Evolutionary conservation across 768 basidiomycete genomes (phyloP), one percentile per base, ranked within the genome.

Genomic region (Gloeostereum incarnatum): DNA sequence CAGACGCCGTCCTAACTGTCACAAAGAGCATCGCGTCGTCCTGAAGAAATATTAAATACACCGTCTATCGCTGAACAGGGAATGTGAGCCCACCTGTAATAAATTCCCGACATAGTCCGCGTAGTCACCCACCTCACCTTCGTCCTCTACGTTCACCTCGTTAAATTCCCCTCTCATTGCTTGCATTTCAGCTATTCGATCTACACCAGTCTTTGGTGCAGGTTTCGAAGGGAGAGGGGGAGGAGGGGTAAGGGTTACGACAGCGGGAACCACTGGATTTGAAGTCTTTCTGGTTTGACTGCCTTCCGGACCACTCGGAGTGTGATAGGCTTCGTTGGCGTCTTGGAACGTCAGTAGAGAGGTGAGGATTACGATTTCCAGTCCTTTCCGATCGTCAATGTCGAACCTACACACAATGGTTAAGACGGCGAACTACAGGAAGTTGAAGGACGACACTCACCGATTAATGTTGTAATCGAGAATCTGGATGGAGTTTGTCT

Each of bases 381-480:
- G 68, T 3, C 88, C 86, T 54, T 91, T 91, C 22, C 84, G 71
- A 49, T 91, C 88, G 11, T 82, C 66, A 35, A 91, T 79, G 46
- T 90, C 88, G 48, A 91, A 91, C 27, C 85, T 88, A 38, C 5
- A 27, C 14, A 20, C 13, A 34, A 17, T 24, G 16, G 21, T 20
- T 25, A 19, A 42, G 18, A 29, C 17, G 14, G 17, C 35, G 14
- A 33, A 29, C 27, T 39, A 23, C 20, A n/a, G 18, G 35, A 11
- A 13, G 19, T 11, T 10, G 24, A 9, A 23, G 5, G 25, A 31
- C 23, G 18, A 38, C 26, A 46, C 61, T 33, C 43, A 80, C 86
- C 87, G 62, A 49, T 88, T 76, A 25, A 91, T 64, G 49, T 91
- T 91, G 46, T 90, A 91, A 55, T 91, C 87, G 4, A 91, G 62